Evolutionary conservation across 1,284 basidiomycete genomes (phyloP).

Genomic region (Moesziomyces sp.): DNA sequence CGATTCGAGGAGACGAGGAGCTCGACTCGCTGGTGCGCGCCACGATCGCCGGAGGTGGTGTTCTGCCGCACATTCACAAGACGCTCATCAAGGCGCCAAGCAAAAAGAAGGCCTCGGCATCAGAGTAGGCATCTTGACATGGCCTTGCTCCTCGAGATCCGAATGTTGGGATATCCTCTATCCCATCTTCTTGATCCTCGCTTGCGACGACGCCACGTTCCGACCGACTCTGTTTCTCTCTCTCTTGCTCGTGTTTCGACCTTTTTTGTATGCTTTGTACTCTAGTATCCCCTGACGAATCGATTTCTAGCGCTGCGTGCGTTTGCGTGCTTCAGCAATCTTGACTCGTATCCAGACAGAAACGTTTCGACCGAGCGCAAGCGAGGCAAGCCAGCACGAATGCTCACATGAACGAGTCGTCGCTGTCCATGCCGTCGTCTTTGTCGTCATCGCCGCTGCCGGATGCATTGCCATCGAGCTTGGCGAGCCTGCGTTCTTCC

Average conservation of each 20-base stretch:
- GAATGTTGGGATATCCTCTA: not conserved
- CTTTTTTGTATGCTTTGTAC: slow-evolving; percentile 35
- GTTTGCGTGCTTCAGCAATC: not conserved
- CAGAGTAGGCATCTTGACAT: slow-evolving; percentile 7
- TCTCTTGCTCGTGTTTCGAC: slow-evolving; percentile 26
- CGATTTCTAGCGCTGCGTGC: not conserved
- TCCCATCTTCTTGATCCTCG: not conserved
- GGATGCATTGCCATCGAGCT: slow-evolving; percentile 22
- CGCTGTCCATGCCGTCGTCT: slow-evolving; percentile 51
- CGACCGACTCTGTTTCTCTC: slow-evolving; percentile 11
- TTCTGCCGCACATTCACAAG: slow-evolving; percentile 97
- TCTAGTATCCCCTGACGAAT: slow-evolving; percentile 26
- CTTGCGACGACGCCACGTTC: not conserved
- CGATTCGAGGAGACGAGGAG: slow-evolving; percentile 95
- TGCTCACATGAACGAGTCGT: slow-evolving; percentile 62
- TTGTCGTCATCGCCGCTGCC: slow-evolving; percentile 35
- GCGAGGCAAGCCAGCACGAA: not conserved
- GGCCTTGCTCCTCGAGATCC: not conserved
- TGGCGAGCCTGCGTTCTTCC: slow-evolving; percentile 42
- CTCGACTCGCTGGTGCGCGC: slow-evolving; percentile 73
- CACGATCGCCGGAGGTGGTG: slow-evolving; percentile 82
- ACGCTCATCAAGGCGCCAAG: slow-evolving; percentile 56
- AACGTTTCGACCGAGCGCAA: not conserved
- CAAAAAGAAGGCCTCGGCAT: slow-evolving; percentile 54
- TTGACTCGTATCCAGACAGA: not conserved